These are phyloP conservation scores for Gloeopeniophorella convolvens DNA, from an alignment of 768 basidiomycete genomes.

Conservation along the genomic window DNA sequence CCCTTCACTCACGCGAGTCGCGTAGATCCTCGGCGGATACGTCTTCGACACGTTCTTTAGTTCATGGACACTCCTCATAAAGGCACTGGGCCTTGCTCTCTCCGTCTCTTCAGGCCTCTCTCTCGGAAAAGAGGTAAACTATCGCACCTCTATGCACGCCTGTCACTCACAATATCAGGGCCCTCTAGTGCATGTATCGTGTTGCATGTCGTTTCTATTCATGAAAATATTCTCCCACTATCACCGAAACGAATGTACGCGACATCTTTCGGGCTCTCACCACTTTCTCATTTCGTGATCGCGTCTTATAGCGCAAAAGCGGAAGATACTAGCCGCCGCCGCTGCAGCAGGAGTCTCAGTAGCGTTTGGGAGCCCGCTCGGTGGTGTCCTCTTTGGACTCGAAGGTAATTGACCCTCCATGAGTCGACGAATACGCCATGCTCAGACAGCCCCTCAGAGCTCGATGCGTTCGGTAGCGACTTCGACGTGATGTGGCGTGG, in stretches of 20 bases:
- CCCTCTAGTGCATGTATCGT: constrained; percentile 79
- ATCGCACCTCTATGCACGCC: constrained; percentile 1
- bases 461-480: constrained; percentile 62
- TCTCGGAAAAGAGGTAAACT: constrained; percentile 70
- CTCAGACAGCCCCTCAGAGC: constrained; percentile 33
- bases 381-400: constrained; percentile 79
- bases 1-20: no score
- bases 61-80: constrained; percentile 80
- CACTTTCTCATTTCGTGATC: neutral
- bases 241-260: constrained; percentile 67
- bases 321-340: constrained; percentile 75
- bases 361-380: constrained; percentile 82
- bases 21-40: constrained; percentile 73
- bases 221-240: constrained; percentile 64
- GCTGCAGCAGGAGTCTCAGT: constrained; percentile 85
- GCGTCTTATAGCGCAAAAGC: constrained; percentile 53
- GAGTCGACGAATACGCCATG: neutral
- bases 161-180: constrained; percentile 38
- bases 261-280: neutral
- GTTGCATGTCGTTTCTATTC: constrained; percentile 71
- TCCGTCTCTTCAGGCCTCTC: constrained; percentile 82
- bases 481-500: constrained; percentile 79
- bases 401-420: constrained; percentile 40
- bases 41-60: constrained; percentile 85
- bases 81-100: constrained; percentile 75